These are phyloP conservation scores for Myriosclerotinia scirpicola DNA, from an alignment of 2,329 filamentous ascomycete genomes.

Conservation along the genomic window DNA sequence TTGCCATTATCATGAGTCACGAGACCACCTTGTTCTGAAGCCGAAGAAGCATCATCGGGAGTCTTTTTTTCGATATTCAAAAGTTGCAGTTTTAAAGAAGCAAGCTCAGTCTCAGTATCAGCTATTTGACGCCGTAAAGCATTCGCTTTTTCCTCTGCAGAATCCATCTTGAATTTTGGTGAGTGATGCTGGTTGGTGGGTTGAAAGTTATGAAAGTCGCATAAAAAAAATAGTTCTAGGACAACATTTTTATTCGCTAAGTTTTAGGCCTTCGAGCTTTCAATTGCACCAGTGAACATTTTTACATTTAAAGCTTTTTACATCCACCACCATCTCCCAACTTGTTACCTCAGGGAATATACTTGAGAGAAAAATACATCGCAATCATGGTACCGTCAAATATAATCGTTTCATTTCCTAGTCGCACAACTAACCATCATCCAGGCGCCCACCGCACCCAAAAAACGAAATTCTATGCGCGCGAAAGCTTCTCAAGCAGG, in stretches of 20 bases:
- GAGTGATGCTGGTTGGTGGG: no score
- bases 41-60: not conserved
- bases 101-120: conserved; percentile 50
- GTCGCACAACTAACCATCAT: conserved; percentile 28
- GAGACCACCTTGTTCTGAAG: conserved; percentile 16
- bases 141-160: conserved; percentile 40
- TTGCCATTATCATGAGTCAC: conserved; percentile 40
- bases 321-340: not conserved
- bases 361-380: not conserved
- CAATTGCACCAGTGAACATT: conserved; percentile 8
- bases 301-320: not conserved
- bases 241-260: conserved; percentile 18
- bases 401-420: not conserved
- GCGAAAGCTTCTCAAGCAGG: conserved; percentile 54
- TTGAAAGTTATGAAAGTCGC: not conserved
- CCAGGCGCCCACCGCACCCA: conserved; percentile 47
- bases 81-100: conserved; percentile 48
- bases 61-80: conserved; percentile 34
- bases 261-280: not conserved
- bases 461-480: conserved; percentile 58
- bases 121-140: conserved; percentile 50
- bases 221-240: conserved; percentile 11
- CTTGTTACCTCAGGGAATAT: not conserved
- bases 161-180: conserved; percentile 41
- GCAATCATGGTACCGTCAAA: conserved; percentile 26